These are phyloP conservation scores for Trifolium fragiferum DNA, from an alignment of 306 rosid genomes.

Conservation along the genomic window DNA sequence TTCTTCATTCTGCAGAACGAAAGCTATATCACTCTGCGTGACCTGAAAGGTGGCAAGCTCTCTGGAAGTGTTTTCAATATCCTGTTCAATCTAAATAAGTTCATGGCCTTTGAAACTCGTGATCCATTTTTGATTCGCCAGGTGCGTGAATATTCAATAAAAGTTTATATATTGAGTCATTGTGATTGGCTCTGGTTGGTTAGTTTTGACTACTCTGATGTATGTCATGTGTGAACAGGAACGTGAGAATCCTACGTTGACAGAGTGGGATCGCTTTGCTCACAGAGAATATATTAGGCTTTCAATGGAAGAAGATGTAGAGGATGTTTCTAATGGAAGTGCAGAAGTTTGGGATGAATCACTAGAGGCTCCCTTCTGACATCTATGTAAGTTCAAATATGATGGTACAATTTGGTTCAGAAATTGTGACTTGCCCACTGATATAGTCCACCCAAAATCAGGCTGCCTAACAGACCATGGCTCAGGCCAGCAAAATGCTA, in stretches of 20 bases:
- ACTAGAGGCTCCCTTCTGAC: conserved; percentile 93
- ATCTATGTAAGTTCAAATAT: conserved; percentile 53
- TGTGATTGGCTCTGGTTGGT: conserved; percentile 37
- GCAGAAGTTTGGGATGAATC: conserved; percentile 99
- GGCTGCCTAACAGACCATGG: conserved; percentile 19
- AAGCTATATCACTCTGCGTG: conserved; percentile 73
- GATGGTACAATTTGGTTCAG: conserved; percentile 8
- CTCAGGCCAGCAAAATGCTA: conserved; percentile 21
- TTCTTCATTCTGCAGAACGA: conserved; percentile 67
- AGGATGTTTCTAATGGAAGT: conserved; percentile 98
- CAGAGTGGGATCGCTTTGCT: conserved; percentile 99
- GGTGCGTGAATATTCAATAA: conserved; percentile 55
- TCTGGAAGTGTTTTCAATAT: conserved; percentile 96
- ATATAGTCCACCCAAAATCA: conserved; percentile 11
- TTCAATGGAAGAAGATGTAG: conserved; percentile 99
- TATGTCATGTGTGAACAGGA: conserved; percentile 65
- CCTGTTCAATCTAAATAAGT: conserved; percentile 96
- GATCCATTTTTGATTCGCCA: conserved; percentile 99
- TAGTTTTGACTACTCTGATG: conserved; percentile 43
- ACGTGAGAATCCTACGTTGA: conserved; percentile 98
- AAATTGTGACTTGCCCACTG: conserved; percentile 3
- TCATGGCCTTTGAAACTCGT: conserved; percentile 99
- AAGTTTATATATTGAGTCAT: conserved; percentile 12
- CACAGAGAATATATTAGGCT: conserved; percentile 99
- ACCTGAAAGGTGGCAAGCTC: conserved; percentile 92